Base-by-base conservation (phyloP, 75 land plant species). In the Picea sitchensis region DNA sequence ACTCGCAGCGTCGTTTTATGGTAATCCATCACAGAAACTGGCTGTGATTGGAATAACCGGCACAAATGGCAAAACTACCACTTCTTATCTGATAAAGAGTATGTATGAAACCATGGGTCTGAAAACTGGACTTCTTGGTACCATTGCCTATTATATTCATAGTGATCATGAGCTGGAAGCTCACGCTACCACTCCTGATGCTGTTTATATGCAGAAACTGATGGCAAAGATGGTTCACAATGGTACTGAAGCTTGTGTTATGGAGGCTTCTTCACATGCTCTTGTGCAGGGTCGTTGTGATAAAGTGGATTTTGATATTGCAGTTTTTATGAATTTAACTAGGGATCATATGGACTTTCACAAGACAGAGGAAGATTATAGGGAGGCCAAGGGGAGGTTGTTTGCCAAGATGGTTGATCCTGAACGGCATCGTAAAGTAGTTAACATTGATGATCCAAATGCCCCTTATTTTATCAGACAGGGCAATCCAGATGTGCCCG, bases 251-350 rank as follows among this genome's bases (percentile, higher is more conserved):
- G 91, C 91, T 2, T 91, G 93, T 74, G 90, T 31, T 30, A 89
- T 93, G 93, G 98, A 96, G 85, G 89, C 89, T 79, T 92, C 94
- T 21, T 87, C 89, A n/a, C 86, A 88, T 59, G 91, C 82, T 4
- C 80, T 90, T 59, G 88, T 80, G 5, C 80, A 61, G 17, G 91
- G 88, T 34, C 83, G 91, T 30, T 93, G 90, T 65, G 82, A 86
- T 80, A 93, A 94, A 36, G 82, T 96, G 51, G 99, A 96, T 83
- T 91, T 92, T 82, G 95, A 96, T 81, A 84, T 96, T 80, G 95
- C 99, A 0, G 92, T 96, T 61, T 92, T 94, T 75, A 92, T 89
- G 4, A 87, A 92, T 73, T 78, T 92, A 75, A 83, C 86, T 1
- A 81, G 85, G 76, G 88, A 87, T 36, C 88, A 92, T 80, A 41